Conservation (phyloP, 768 basidiomycete genomes). For the Mycena sanguinolenta region DNA sequence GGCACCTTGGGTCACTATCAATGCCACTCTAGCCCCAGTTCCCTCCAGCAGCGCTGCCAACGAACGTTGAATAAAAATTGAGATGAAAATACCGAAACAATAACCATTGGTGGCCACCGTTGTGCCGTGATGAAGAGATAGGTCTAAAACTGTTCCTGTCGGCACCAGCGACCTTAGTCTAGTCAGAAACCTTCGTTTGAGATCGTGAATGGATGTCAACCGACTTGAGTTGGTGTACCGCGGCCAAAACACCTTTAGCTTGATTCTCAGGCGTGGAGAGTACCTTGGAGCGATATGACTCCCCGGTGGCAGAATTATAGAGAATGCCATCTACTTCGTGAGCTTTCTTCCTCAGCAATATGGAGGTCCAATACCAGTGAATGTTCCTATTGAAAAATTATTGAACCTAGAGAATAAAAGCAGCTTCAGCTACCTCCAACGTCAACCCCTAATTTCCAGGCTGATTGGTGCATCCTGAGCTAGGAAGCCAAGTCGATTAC, state of each 20-base stretch:
- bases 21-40: slow-evolving; percentile 44
- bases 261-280: slow-evolving; percentile 46
- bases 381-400: slow-evolving; percentile 24
- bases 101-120: slow-evolving; percentile 47
- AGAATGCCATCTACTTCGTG: slow-evolving; percentile 42
- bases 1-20: slow-evolving; percentile 48
- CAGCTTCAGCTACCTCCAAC: slow-evolving; percentile 39
- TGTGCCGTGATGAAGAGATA: slow-evolving; percentile 44
- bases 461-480: slow-evolving; percentile 20
- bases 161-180: slow-evolving; percentile 36
- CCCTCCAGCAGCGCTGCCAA: slow-evolving; percentile 44
- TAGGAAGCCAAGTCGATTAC: neutral
- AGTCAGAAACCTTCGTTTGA: neutral
- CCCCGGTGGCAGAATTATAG: slow-evolving; percentile 41
- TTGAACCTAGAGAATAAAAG: neutral
- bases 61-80: neutral
- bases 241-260: slow-evolving; percentile 43
- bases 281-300: slow-evolving; percentile 44
- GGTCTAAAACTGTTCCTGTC: slow-evolving; percentile 14
- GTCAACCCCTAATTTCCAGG: slow-evolving; percentile 46
- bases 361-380: slow-evolving; percentile 26
- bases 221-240: slow-evolving; percentile 39
- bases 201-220: neutral
- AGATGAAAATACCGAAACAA: neutral
- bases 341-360: neutral